phyloP scores from a whole-genome alignment of 495 filamentous ascomycete genomes.

The Aspergillus wentii region DNA sequence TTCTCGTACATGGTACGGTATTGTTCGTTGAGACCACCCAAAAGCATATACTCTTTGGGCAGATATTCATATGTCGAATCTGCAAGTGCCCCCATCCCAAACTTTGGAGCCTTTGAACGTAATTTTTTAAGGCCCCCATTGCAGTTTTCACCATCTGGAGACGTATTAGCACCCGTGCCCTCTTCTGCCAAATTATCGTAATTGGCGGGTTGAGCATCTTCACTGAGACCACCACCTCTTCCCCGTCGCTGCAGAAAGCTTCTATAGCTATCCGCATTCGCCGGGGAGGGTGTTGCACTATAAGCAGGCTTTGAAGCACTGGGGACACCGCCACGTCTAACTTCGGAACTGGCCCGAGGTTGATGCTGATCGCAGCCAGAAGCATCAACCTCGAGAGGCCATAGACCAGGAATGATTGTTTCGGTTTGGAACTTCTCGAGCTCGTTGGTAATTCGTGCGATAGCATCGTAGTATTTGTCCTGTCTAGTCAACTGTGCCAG shows the following conservation, averaged over 20 bases:
- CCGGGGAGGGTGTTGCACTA: slow-evolving; percentile 15
- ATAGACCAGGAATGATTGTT: slow-evolving; percentile 77
- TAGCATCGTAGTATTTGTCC: slow-evolving; percentile 88
- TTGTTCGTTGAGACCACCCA: slow-evolving; percentile 77
- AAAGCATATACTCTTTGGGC: slow-evolving; percentile 69
- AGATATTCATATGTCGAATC: slow-evolving; percentile 96
- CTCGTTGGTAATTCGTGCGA: slow-evolving; percentile 86
- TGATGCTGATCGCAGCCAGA: slow-evolving; percentile 52
- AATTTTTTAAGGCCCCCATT: slow-evolving; percentile 23
- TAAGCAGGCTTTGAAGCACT: slow-evolving; percentile 4
- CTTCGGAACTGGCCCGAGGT: too few relatives aligned
- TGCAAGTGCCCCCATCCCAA: slow-evolving; percentile 74
- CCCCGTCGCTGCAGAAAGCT: slow-evolving; percentile 16
- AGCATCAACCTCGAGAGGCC: slow-evolving; percentile 77
- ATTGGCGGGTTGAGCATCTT: slow-evolving; percentile 22
- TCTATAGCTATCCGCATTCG: slow-evolving; percentile 22
- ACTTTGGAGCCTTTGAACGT: slow-evolving; percentile 33
- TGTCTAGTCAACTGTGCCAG: slow-evolving; percentile 87
- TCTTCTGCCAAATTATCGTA: slow-evolving; percentile 10
- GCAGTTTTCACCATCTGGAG: slow-evolving; percentile 16
- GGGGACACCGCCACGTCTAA: too few relatives aligned
- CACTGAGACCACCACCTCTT: slow-evolving; percentile 13
- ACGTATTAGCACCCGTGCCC: not conserved
- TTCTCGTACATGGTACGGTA: slow-evolving; percentile 79
- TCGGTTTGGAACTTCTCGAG: slow-evolving; percentile 72